Evolutionary conservation across 2,329 filamentous ascomycete species (phyloP).

Genomic region (Emmonsiellopsis sp.): DNA sequence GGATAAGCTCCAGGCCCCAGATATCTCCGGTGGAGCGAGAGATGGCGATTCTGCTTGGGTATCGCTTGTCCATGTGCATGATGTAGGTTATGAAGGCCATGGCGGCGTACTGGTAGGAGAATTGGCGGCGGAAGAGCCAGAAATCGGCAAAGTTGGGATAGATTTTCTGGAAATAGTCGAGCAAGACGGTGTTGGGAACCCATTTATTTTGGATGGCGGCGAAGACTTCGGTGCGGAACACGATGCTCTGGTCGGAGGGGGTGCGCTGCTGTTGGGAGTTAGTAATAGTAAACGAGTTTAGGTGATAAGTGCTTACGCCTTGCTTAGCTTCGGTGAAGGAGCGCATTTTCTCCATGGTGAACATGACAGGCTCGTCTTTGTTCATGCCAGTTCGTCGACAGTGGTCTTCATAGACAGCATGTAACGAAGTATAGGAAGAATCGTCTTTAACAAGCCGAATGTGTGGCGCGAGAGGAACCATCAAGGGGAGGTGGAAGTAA

Average conservation of each 20-base stretch:
- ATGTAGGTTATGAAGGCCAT: slow-evolving; percentile 98
- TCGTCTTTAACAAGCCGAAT: slow-evolving; percentile 96
- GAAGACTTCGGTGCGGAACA: slow-evolving; percentile 81
- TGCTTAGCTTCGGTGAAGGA: slow-evolving; percentile 61
- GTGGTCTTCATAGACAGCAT: slow-evolving; percentile 93
- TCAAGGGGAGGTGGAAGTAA: slow-evolving; percentile 90
- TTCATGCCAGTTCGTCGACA: slow-evolving; percentile 77
- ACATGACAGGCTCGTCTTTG: slow-evolving; percentile 92
- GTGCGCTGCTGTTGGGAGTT: slow-evolving; percentile 28
- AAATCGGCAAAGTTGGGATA: slow-evolving; percentile 90
- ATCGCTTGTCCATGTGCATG: slow-evolving; percentile 92
- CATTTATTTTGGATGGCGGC: slow-evolving; percentile 88
- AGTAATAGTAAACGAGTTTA: slow-evolving; percentile 11
- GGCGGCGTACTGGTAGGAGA: slow-evolving; percentile 89
- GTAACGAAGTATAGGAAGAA: slow-evolving; percentile 83
- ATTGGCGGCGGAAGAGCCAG: slow-evolving; percentile 96
- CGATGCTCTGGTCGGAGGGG: slow-evolving; percentile 54
- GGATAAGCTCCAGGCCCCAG: slow-evolving; percentile 92
- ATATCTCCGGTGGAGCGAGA: slow-evolving; percentile 80
- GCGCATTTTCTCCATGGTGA: slow-evolving; percentile 89
- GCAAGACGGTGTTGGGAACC: slow-evolving; percentile 70
- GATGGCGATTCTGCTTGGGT: slow-evolving; percentile 92
- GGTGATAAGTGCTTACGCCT: slow-evolving; percentile 26
- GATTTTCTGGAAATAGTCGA: slow-evolving; percentile 80
- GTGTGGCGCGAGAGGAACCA: slow-evolving; percentile 90